These are phyloP conservation scores for Penicillium sp. DNA, from an alignment of 2,329 filamentous ascomycete species.

Conservation along the genomic window DNA sequence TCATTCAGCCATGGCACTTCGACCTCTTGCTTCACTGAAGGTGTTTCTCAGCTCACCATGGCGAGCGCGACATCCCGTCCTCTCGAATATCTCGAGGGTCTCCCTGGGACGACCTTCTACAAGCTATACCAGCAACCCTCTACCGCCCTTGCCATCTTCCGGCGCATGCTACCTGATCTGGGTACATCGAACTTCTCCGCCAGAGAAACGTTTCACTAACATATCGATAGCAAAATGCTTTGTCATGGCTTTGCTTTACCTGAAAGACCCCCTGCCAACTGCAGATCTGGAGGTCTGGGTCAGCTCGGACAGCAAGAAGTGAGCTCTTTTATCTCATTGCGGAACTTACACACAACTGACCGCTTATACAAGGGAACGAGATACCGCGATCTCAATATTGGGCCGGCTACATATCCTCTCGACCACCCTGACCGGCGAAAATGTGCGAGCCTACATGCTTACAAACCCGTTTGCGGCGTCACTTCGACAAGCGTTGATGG, in stretches of 20 bases:
- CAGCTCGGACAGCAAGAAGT: slow-evolving; percentile 65
- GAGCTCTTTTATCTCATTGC: slow-evolving; percentile 21
- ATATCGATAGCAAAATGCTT: slow-evolving; percentile 75
- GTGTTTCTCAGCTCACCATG: slow-evolving; percentile 46
- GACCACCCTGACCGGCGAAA: slow-evolving; percentile 61
- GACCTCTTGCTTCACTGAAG: slow-evolving; percentile 24
- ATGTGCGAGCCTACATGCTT: slow-evolving; percentile 72
- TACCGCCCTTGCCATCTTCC: slow-evolving; percentile 91
- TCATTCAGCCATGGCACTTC: slow-evolving; percentile 16
- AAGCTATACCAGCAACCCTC: slow-evolving; percentile 95
- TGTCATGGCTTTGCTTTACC: slow-evolving; percentile 93
- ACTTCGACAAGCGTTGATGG: slow-evolving; percentile 82
- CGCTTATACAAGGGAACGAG: slow-evolving; percentile 64
- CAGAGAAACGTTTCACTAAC: slow-evolving; percentile 9
- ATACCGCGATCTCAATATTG: slow-evolving; percentile 79
- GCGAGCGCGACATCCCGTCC: slow-evolving; percentile 60
- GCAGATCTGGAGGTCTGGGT: slow-evolving; percentile 85
- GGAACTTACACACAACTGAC: background rate
- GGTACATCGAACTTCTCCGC: slow-evolving; percentile 55
- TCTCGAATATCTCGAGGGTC: slow-evolving; percentile 90
- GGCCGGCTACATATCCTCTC: slow-evolving; percentile 83
- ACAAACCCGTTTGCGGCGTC: slow-evolving; percentile 81
- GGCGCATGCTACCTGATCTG: slow-evolving; percentile 92
- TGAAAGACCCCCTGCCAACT: slow-evolving; percentile 77
- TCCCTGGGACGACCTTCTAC: slow-evolving; percentile 85